Conservation (phyloP, 2,329 filamentous ascomycete genomes). For the Colletotrichum shisoi region DNA sequence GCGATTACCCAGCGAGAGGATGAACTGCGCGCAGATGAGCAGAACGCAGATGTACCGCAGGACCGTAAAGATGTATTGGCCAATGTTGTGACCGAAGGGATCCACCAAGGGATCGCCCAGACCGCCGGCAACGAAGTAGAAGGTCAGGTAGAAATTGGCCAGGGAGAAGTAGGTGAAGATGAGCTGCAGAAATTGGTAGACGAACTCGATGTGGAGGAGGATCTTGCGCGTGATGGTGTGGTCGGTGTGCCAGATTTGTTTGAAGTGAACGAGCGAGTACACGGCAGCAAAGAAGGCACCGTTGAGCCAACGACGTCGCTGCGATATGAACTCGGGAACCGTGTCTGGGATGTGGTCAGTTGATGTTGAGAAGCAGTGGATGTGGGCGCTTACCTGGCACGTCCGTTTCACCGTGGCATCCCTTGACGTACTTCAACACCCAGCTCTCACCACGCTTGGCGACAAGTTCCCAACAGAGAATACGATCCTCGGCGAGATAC, state of each 20-base stretch:
- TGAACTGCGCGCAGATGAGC: conserved; percentile 93
- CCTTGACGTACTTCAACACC: conserved; percentile 98
- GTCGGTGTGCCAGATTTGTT: conserved; percentile 91
- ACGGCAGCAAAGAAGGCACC: conserved; percentile 98
- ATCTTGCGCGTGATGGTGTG: conserved; percentile 90
- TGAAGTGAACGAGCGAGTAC: conserved; percentile 94
- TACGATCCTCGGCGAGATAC: conserved; percentile 90
- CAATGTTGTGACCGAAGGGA: conserved; percentile 89
- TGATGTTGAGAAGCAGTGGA: neutral
- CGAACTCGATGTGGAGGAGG: conserved; percentile 90
- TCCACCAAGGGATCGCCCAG: conserved; percentile 80
- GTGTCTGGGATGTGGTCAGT: conserved; percentile 65
- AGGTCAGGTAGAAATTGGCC: conserved; percentile 98
- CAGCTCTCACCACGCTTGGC: conserved; percentile 94
- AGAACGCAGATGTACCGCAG: conserved; percentile 86
- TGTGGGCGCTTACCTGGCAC: conserved; percentile 76
- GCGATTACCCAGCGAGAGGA: conserved; percentile 92
- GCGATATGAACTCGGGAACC: conserved; percentile 96
- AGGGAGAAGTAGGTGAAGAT: conserved; percentile 98
- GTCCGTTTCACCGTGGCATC: conserved; percentile 95
- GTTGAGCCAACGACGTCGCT: conserved; percentile 95
- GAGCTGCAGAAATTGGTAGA: conserved; percentile 92
- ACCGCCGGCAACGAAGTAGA: conserved; percentile 96
- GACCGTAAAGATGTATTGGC: conserved; percentile 83
- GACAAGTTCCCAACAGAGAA: conserved; percentile 92